phyloP scores from a whole-genome alignment of 192 early-diverging fungal species.

The Coemansia sp. region DNA sequence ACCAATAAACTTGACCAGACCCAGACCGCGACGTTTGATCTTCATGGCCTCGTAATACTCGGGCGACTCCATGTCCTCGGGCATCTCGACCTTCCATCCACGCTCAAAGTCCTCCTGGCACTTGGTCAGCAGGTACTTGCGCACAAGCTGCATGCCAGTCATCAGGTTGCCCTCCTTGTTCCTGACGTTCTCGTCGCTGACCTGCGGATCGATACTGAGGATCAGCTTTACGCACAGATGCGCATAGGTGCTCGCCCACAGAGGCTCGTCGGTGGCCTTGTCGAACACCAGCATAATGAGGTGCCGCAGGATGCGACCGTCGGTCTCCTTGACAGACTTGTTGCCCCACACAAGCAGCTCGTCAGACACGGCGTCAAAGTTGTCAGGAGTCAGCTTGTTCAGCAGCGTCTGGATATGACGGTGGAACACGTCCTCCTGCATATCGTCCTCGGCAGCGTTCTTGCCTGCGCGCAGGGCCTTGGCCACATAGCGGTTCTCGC shows the following conservation, averaged over 20 bases:
- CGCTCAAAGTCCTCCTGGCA: slow-evolving; percentile 96
- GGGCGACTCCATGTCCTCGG: slow-evolving; percentile 71
- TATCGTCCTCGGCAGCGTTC: slow-evolving; percentile 55
- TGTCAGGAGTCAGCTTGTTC: slow-evolving; percentile 97
- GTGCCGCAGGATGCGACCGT: slow-evolving; percentile 72
- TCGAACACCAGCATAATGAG: slow-evolving; percentile 89
- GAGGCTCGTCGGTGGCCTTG: slow-evolving; percentile 94
- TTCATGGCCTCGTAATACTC: slow-evolving; percentile 85
- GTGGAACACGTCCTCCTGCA: slow-evolving; percentile 61
- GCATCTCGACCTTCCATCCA: slow-evolving; percentile 82
- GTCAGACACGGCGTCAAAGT: slow-evolving; percentile 82
- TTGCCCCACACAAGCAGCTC: slow-evolving; percentile 83
- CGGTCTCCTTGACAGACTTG: slow-evolving; percentile 62
- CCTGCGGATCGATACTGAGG: slow-evolving; percentile 59
- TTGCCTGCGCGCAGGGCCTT: slow-evolving; percentile 33
- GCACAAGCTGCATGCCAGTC: slow-evolving; percentile 72
- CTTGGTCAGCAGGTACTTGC: slow-evolving; percentile 85
- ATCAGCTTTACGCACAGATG: slow-evolving; percentile 81
- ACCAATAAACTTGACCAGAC: slow-evolving; percentile 91
- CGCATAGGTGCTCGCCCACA: slow-evolving; percentile 89
- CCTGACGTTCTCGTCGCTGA: slow-evolving; percentile 61
- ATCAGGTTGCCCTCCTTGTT: slow-evolving; percentile 59
- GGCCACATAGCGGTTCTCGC: slow-evolving; percentile 79
- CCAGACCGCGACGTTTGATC: slow-evolving; percentile 92
- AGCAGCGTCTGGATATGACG: slow-evolving; percentile 86